Evolutionary conservation across 192 early-diverging fungal species (phyloP).

Genomic region (Chytriomyces sp.): DNA sequence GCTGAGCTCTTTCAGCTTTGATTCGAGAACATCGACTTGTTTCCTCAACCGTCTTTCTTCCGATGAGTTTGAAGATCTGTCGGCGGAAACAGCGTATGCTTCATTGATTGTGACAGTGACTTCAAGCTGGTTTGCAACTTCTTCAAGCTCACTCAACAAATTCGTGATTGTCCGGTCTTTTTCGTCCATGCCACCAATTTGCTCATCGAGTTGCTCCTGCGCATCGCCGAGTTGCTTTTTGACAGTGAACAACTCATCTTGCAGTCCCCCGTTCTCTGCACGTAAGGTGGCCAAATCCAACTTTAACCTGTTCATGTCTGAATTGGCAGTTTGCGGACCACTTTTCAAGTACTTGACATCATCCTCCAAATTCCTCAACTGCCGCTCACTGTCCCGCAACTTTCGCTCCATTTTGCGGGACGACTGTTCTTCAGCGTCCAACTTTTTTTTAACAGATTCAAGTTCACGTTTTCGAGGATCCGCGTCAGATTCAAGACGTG

Average conservation of each 20-base stretch:
- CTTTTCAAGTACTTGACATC: constrained; percentile 28
- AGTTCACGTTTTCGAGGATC: constrained; percentile 30
- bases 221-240: constrained; percentile 31
- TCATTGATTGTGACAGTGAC: constrained; percentile 33
- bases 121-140: constrained; percentile 50
- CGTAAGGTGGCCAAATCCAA: constrained; percentile 50
- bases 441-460: constrained; percentile 7
- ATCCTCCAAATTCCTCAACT: constrained; percentile 22
- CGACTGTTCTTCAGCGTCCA: constrained; percentile 19
- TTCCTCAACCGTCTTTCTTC: constrained; percentile 22
- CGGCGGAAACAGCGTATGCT: constrained; percentile 8
- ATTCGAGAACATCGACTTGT: constrained; percentile 35
- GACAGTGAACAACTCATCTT: constrained; percentile 28
- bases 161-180: constrained; percentile 55
- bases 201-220: constrained; percentile 45
- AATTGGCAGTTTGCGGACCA: background rate
- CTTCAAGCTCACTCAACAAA: constrained; percentile 53
- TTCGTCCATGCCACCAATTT: constrained; percentile 40
- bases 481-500: constrained; percentile 42
- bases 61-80: background rate
- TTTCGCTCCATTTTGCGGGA: constrained; percentile 2
- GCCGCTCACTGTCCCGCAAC: constrained; percentile 18
- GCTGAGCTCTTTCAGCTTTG: constrained; percentile 8
- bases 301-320: constrained; percentile 44
- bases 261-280: constrained; percentile 34